Evolutionary conservation across 2,329 filamentous ascomycete genomes (phyloP), one percentile per base, ranked within the genome.

Genomic region (Trichoderma hamatum): DNA sequence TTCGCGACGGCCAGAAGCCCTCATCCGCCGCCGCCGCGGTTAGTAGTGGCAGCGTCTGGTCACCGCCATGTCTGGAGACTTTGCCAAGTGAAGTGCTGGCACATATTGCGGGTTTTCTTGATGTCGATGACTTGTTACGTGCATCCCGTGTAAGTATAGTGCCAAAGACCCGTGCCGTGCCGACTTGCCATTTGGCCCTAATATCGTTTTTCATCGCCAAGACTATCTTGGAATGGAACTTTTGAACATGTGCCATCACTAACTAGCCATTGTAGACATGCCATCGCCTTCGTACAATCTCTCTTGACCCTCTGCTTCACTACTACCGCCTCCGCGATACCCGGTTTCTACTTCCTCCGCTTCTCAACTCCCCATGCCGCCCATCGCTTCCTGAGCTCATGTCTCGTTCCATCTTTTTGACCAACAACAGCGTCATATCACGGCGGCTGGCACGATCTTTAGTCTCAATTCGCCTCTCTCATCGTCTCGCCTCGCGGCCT

Each of bases 241-340:
- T 52, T 58, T 39, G 30, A 26, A 24, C 16, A 49, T 70, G 49
- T 59, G 54, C 36, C 49, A 39, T 46, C 63, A 34, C 63, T 67
- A 32, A 72, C 74, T 74, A 67, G 75, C 73, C 49, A 60, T 26
- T 59, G 46, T 55, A 90, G 89, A 86, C 85, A 49, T 89, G 83
- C 70, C 90, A 86, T 75, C 85, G 84, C 70, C 83, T 93, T 63
- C 88, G 90, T 72, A 77, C 79, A 54, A 83, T 92, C 60, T 88
- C 88, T 28, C 82, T 88, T 54, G 84, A 89, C 52, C 90, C 90
- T n/a, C 82, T 91, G 67, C 81, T 92, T 19, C 90, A 92, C 76
- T 81, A 81, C 65, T 82, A 85, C 72, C 89, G 90, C 58, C 85
- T 91, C 24, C 88, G 85, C 61, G 84, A 81, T 71, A 86, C 83